Evolutionary conservation across 768 basidiomycete species (phyloP).

Genomic region (Dioszegia crocea): DNA sequence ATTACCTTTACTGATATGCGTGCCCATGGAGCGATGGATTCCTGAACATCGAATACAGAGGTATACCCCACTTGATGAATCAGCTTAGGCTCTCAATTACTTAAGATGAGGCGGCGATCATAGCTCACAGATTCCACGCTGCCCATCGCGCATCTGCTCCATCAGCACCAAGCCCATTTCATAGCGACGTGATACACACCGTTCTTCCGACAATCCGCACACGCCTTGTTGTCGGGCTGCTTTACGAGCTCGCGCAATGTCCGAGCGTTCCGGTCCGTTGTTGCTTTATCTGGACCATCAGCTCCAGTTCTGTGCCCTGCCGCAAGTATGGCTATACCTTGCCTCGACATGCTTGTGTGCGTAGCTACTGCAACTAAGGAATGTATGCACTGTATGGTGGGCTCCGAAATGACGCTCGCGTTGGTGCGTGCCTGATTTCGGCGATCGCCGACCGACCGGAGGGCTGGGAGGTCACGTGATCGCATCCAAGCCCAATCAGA

Average conservation of each 20-base stretch:
- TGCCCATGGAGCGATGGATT: slow-evolving; percentile 95
- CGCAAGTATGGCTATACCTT: background rate
- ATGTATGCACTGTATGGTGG: too few species aligned
- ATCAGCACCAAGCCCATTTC: slow-evolving; percentile 5
- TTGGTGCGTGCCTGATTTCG: background rate
- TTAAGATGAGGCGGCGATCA: background rate
- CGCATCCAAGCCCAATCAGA: too few species aligned
- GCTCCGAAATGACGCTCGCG: too few species aligned
- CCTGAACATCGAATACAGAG: slow-evolving; percentile 97
- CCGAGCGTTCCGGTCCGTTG: slow-evolving; percentile 71
- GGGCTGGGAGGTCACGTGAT: too few species aligned
- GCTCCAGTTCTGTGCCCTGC: background rate
- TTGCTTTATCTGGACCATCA: slow-evolving; percentile 63
- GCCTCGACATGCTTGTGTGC: background rate
- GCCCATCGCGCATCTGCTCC: slow-evolving; percentile 89
- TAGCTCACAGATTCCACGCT: slow-evolving; percentile 85
- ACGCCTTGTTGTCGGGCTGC: slow-evolving; percentile 83
- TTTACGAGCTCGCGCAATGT: slow-evolving; percentile 83
- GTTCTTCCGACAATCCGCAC: slow-evolving; percentile 94
- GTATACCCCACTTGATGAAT: slow-evolving; percentile 68
- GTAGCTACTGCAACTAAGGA: too few species aligned
- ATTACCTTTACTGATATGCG: slow-evolving; percentile 77
- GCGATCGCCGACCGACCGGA: too few species aligned
- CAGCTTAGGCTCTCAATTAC: background rate
- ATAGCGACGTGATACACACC: slow-evolving; percentile 67